Base-by-base conservation (phyloP, 352 stramenopile genomes). In the Globisporangium alternatum region DNA sequence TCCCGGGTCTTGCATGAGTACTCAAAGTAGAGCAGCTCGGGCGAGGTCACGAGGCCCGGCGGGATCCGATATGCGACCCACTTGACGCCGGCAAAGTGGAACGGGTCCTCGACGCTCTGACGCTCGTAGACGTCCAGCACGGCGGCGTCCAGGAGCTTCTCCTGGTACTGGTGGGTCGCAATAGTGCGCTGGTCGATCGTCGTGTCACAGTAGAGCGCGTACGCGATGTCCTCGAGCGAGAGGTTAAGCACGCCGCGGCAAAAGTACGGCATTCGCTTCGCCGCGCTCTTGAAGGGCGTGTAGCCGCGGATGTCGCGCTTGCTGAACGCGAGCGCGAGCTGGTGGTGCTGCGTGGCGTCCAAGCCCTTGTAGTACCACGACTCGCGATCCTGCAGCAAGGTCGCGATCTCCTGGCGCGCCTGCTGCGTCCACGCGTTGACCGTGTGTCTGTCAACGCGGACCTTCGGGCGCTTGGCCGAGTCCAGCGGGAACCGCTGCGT, bases 21-120 rank as follows among this genome's bases (percentile, higher is more conserved):
- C 56, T 78, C 74, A 53, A 83, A 76, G 64, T 73, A 86, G 10
- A 86, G 28, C 28, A 71, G 74, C 33, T 80, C 73, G 30, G 67
- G 70, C 25, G 74, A 68, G 15, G 74, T 66, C 39, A 75, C 63
- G 41, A 80, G 30, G 25, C 52, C 49, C 3, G 68, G 62, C 1
- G 76, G 67, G 4, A 69, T 67, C 5, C 70, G 71, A 52, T 79
- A 67, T 13, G 68, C 70, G 30, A 66, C 64, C 68, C 76, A 83
- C 54, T 81, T 81, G 55, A 83, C 55, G 54, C 78, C 78, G 2
- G 82, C 72, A 44, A 82, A 88, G 37, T 67, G 74, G 52, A 79
- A 80, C 52, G 75, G 67, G 22, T 85, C 78, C 0, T 76, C 59
- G 5, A 12, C 5, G 2, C 61, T 78, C 21, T 66, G 56, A 22